Evolutionary conservation across 169 alveolate species (phyloP).

Genomic region (Eimeria maxima): DNA sequence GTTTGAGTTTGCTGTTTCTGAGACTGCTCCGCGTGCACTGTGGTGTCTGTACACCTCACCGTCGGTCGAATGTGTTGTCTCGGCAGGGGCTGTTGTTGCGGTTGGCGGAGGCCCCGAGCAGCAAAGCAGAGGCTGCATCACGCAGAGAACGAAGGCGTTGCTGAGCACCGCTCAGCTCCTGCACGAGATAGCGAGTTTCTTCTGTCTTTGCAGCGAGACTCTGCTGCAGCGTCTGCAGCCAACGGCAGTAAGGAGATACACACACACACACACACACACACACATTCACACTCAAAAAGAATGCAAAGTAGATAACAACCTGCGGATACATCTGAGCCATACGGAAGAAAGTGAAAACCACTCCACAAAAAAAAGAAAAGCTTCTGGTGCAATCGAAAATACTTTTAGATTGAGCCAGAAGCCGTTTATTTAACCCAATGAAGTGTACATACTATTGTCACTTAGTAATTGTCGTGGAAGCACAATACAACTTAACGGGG

Average conservation of each 20-base stretch:
- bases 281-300: background rate
- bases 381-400: too few species aligned
- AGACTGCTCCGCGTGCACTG: background rate
- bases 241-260: background rate
- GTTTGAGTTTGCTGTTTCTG: too few species aligned
- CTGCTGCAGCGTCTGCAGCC: constrained; percentile 61
- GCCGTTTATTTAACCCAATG: too few species aligned
- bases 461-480: too few species aligned
- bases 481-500: too few species aligned
- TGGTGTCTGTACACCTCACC: background rate
- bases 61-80: constrained; percentile 34
- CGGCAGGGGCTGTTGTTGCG: constrained; percentile 59
- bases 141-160: constrained; percentile 41
- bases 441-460: too few species aligned
- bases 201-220: constrained; percentile 54
- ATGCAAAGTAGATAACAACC: background rate
- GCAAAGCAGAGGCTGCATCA: constrained; percentile 27
- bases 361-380: background rate
- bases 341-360: background rate
- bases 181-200: constrained; percentile 17
- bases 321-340: background rate
- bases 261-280: background rate
- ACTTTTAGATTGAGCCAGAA: too few species aligned
- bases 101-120: constrained; percentile 12
- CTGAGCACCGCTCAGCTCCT: constrained; percentile 24